Evolutionary conservation across 768 basidiomycete species (phyloP), one percentile per base, ranked within the genome.

Genomic region (Amanita pallidorosea): DNA sequence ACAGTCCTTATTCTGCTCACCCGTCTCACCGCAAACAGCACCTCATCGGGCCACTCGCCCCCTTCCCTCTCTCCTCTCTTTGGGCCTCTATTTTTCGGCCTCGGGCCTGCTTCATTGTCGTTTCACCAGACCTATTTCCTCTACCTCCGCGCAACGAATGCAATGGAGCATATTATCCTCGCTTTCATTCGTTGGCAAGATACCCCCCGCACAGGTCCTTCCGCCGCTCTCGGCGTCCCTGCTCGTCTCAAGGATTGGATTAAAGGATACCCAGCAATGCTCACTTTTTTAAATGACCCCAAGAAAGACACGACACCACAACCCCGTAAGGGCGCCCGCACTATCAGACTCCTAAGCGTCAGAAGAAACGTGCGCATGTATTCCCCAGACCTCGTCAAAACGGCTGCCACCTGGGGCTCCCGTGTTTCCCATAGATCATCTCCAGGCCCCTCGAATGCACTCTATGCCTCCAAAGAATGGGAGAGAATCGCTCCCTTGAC

Each of bases 121-220:
- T 76, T 76, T 60, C 73, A 73, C 53, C 71, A 75, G 60, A 66
- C 73, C 2, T 76, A 76, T 57, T 59, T 70, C 7, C 73, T 73
- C 59, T 98, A 91, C 63, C 78, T 95, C 29, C 83, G 87, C 41
- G 76, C 88, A 13, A 83, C 85, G 4, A 80, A 83, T 33, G 95
- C 94, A 1, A 88, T 87, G 58, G 95, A 99, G 62, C 95, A 99
- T 57, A 71, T 99, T 45, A 70, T 97, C n/a, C 77, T 98, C 11
- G 77, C 89, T 0, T 95, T 85, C 64, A 84, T 98, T 52, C 81
- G 94, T 27, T 87, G 82, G 72, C 83, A 90, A 58, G 81, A 85
- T 52, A 71, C 77, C 4, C 75, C 78, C 23, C 70, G 69, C 20
- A 65, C 59, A 29, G 57, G 62, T 45, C 55, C 67, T 11, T 70